These are phyloP conservation scores for Vicia villosa DNA, from an alignment of 306 rosid genomes.

Conservation along the genomic window DNA sequence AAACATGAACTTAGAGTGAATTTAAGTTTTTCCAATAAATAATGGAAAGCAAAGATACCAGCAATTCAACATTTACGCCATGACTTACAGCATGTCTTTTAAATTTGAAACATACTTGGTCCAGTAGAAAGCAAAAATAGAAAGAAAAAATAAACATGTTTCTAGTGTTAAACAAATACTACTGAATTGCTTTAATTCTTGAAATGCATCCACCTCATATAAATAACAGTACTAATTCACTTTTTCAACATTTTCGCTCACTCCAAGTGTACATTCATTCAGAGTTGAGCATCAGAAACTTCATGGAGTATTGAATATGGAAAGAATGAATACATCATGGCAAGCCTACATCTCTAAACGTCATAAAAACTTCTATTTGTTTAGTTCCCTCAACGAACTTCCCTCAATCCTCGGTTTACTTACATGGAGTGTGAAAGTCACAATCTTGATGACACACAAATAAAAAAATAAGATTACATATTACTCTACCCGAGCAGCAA, in stretches of 20 bases:
- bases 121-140: no score
- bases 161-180: background rate
- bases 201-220: background rate
- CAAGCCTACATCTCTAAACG: constrained; percentile 32
- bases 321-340: constrained; percentile 32
- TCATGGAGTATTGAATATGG: constrained; percentile 8
- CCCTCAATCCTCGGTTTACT: background rate
- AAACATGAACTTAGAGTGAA: background rate
- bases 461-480: constrained; percentile 30
- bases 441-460: constrained; percentile 28
- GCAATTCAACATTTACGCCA: no score
- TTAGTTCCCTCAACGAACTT: background rate
- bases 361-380: constrained; percentile 34
- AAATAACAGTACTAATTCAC: background rate
- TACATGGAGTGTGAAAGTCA: constrained; percentile 30
- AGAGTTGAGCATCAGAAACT: background rate
- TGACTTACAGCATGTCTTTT: no score
- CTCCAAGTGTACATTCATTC: background rate
- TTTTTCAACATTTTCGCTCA: background rate
- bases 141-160: background rate
- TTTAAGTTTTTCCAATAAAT: no score
- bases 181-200: background rate
- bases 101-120: no score
- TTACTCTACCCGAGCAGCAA: constrained; percentile 39
- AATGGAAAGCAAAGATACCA: background rate